Evolutionary conservation across 2,329 filamentous ascomycete genomes (phyloP).

Genomic region (Apiospora hydei): DNA sequence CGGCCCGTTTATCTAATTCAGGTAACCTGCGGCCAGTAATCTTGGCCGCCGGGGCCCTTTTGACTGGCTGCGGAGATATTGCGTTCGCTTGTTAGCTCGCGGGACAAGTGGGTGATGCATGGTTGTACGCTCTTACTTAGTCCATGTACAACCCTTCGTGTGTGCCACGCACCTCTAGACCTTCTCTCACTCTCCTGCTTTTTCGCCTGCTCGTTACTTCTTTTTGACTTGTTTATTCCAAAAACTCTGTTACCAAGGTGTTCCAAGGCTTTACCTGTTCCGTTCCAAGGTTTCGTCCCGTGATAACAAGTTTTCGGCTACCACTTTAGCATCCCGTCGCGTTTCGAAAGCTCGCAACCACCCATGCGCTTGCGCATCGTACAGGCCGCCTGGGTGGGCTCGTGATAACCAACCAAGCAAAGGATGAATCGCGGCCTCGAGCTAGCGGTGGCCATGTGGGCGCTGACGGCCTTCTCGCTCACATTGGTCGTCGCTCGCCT

Average conservation of each 20-base stretch:
- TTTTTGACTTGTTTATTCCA: background rate
- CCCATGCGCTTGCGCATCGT: constrained; percentile 10
- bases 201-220: background rate
- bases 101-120: constrained; percentile 7
- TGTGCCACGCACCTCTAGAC: background rate
- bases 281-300: constrained; percentile 9
- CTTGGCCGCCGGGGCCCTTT: background rate
- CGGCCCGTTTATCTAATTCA: constrained; percentile 14
- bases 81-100: constrained; percentile 18
- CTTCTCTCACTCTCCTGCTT: background rate
- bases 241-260: background rate
- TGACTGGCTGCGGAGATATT: constrained; percentile 18
- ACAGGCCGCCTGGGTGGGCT: constrained; percentile 13
- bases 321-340: background rate
- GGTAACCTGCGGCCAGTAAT: constrained; percentile 13
- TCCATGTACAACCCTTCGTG: constrained; percentile 6
- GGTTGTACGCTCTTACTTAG: constrained; percentile 17
- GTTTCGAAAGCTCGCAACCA: background rate
- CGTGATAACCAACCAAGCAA: background rate
- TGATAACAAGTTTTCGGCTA: background rate
- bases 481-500: constrained; percentile 35
- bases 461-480: constrained; percentile 42
- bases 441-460: constrained; percentile 44
- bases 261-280: background rate
- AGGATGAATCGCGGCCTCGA: constrained; percentile 42